phyloP scores from a whole-genome alignment of 305 asterid species.

The Rubia balearica region DNA sequence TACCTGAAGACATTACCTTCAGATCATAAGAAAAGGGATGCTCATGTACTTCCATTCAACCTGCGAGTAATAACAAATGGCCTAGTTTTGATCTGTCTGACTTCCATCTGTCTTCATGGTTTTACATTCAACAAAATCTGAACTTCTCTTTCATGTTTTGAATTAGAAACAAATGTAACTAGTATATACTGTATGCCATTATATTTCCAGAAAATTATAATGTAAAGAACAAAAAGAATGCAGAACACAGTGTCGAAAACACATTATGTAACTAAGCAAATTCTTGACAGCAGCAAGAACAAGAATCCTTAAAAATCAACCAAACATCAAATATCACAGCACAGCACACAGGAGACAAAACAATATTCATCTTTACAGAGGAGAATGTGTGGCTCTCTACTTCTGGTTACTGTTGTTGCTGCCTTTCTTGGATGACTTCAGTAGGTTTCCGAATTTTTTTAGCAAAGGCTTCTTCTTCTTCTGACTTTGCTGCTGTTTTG shows the following conservation, averaged over 20 bases:
- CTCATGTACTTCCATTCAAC: no score
- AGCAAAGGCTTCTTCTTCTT: slow-evolving; percentile 89
- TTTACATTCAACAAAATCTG: neutral
- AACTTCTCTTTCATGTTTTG: neutral
- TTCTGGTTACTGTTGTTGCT: slow-evolving; percentile 39
- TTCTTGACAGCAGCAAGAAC: neutral
- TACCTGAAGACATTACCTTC: no score
- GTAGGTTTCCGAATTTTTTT: slow-evolving; percentile 72
- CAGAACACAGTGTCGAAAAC: neutral
- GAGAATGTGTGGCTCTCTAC: slow-evolving; percentile 27
- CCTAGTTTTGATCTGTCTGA: no score
- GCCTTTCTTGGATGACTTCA: slow-evolving; percentile 63
- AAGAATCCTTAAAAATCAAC: slow-evolving; percentile 9
- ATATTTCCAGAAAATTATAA: slow-evolving; percentile 9
- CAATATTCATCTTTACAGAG: slow-evolving; percentile 16
- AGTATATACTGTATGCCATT: neutral
- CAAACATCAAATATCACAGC: neutral
- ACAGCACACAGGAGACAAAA: slow-evolving; percentile 2
- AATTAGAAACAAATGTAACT: neutral
- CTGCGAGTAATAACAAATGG: no score
- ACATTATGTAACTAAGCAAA: slow-evolving; percentile 6
- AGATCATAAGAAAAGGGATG: no score
- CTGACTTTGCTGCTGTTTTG: slow-evolving; percentile 44
- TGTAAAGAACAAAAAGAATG: neutral
- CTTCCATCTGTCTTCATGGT: no score